Evolutionary conservation across 768 basidiomycete species (phyloP), one percentile per base, ranked within the genome.

Genomic region (Phaffia tasmanica): DNA sequence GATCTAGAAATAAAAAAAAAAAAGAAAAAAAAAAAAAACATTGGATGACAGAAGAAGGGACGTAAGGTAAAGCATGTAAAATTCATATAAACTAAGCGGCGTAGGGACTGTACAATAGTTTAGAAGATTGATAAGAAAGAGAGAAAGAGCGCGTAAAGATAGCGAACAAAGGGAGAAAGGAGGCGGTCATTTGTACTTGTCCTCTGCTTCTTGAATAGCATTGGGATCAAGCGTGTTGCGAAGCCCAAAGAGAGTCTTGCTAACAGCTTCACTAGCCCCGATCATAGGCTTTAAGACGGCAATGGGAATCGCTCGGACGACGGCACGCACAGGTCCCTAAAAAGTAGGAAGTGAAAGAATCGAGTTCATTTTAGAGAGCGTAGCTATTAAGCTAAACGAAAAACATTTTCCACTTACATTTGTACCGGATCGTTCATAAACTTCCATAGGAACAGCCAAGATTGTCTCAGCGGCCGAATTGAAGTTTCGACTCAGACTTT

Each of bases 201-300:
- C 91, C 71, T 88, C 87, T 71, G 86, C 87, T 74, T 94, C 91
- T 61, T 83, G 80, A 55, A 84, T 83, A 57, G 87, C 80, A 67
- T 85, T 83, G 14, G 94, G 92, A 76, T 98, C 92, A 72, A 99
- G 78, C 56, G 89, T 83, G 75, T 98, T 98, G 72, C 92, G 87
- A 49, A 99, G 80, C 9, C 95, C 95, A 63, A 97, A 81, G 48
- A 98, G 78, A 0, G 94, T 93, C 80, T 98, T 93, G 78, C 90
- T 87, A 68, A 98, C 87, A 2, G 95, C 95, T 77, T 95, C 94
- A 59, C 86, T 90, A 4, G 93, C 92, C 4, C 95, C 95, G 65
- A 98, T 99, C 90, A 95, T 94, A 1, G 95, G 92, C 72, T 89
- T 92, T 71, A 99, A 78, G 15, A 99, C 92, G 0, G 95, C 95